These are phyloP conservation scores for Colletotrichum aenigma DNA, from an alignment of 2,329 filamentous ascomycete genomes.

Conservation along the genomic window DNA sequence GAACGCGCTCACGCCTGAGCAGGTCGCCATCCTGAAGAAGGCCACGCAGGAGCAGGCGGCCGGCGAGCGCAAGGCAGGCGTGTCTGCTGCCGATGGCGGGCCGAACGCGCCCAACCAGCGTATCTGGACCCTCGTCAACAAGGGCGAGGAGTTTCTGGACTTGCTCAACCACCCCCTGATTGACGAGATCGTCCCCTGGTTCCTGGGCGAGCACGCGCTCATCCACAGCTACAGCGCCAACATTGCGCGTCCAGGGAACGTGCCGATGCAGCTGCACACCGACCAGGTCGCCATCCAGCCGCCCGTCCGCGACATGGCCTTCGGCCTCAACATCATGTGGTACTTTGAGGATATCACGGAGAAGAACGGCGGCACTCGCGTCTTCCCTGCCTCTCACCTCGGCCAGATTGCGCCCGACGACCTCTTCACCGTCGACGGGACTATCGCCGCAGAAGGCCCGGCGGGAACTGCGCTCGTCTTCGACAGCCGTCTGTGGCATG, in stretches of 20 bases:
- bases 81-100: background rate
- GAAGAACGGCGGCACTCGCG: background rate
- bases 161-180: slow-evolving; percentile 7
- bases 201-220: background rate
- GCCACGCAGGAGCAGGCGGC: background rate
- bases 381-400: background rate
- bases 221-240: slow-evolving; percentile 11
- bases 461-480: background rate
- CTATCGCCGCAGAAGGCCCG: background rate
- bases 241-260: background rate
- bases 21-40: background rate
- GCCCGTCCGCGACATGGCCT: background rate
- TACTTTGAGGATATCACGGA: background rate
- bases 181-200: slow-evolving; percentile 3
- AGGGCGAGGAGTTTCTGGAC: background rate
- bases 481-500: background rate
- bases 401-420: background rate
- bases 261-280: slow-evolving; percentile 1
- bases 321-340: slow-evolving; percentile 3
- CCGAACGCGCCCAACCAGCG: background rate
- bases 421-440: background rate
- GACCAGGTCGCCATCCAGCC: slow-evolving; percentile 10
- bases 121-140: slow-evolving; percentile 4
- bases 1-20: background rate
- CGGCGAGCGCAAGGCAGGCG: background rate